Evolutionary conservation across 371 early-diverging fungal genomes (phyloP), one percentile per base, ranked within the genome.

Genomic region (Mortierella polycephala): DNA sequence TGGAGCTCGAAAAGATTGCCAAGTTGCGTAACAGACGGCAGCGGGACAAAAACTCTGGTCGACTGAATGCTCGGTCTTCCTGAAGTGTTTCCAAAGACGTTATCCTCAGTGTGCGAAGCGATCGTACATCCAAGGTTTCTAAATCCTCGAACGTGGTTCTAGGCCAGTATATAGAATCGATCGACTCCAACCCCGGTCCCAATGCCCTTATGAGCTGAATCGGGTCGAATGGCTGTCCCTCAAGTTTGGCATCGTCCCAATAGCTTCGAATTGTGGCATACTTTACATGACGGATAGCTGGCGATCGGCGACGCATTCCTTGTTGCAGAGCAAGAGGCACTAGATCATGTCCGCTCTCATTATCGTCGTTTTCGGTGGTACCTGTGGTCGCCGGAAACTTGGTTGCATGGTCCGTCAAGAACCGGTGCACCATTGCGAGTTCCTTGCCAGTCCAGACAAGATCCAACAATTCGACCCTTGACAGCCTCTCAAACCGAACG

Each of bases 171-270:
- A 67, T 37, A n/a, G 60, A 50, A 23, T 71, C 71, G 20, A 76
- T 71, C 10, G 63, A 46, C 45, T 67, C 51, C 42, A 76, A 46
- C 7, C 77, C 77, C 5, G 67, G 77, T 16, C 68, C 77, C 9
- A 76, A 37, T 2, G 71, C 67, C 39, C 60, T 37, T 37, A 76
- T 59, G 12, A 76, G 30, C 47, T 64, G 71, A 0, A 67, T 7
- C 5, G 71, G 71, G 52, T 67, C 57, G 64, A 71, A 71, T 10
- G 13, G 40, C 16, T 56, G 53, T 8, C 47, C 57, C 10, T 51
- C 39, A 13, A 71, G 60, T 1, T 21, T 37, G 20, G 63, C 41
- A 7, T 54, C 52, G 40, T 75, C 71, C 67, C 68, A 62, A 23
- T 56, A 49, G n/a, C 53, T 59, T 13, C 77, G 63, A 14, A 44